Conservation (phyloP, 2,329 filamentous ascomycete species). For the Aspergillus uvarum region DNA sequence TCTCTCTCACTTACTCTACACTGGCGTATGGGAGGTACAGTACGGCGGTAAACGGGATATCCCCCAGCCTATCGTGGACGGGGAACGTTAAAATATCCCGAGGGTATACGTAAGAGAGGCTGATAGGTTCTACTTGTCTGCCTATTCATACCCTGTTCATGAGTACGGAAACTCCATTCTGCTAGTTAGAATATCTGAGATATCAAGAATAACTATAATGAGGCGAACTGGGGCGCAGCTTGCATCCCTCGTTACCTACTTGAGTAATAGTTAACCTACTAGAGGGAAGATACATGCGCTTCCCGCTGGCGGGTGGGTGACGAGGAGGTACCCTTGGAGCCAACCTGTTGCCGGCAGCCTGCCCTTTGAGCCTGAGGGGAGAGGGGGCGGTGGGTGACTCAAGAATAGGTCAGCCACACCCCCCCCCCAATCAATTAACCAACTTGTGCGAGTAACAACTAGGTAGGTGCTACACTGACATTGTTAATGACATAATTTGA, state of each 20-base stretch:
- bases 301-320: background rate
- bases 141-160: background rate
- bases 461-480: too few relatives aligned
- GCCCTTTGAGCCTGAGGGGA: background rate
- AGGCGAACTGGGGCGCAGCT: constrained; percentile 6
- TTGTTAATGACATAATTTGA: background rate
- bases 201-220: background rate
- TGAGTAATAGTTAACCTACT: background rate
- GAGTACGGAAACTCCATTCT: background rate
- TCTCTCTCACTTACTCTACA: too few relatives aligned
- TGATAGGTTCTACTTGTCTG: background rate
- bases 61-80: background rate
- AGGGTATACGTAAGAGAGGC: background rate
- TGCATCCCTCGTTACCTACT: constrained; percentile 1
- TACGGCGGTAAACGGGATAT: background rate
- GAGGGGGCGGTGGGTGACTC: background rate
- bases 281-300: background rate
- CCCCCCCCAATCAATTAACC: background rate
- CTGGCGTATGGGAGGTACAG: background rate
- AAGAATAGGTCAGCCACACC: background rate
- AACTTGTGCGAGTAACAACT: too few relatives aligned
- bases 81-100: background rate
- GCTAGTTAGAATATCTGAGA: background rate
- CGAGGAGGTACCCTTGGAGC: background rate
- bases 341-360: background rate